Percentiles rank a stretch among this genome's conserved stretches.
phyloP scores from a whole-genome alignment of 2,329 filamentous ascomycete genomes.

The Aschersonia sp. region DNA sequence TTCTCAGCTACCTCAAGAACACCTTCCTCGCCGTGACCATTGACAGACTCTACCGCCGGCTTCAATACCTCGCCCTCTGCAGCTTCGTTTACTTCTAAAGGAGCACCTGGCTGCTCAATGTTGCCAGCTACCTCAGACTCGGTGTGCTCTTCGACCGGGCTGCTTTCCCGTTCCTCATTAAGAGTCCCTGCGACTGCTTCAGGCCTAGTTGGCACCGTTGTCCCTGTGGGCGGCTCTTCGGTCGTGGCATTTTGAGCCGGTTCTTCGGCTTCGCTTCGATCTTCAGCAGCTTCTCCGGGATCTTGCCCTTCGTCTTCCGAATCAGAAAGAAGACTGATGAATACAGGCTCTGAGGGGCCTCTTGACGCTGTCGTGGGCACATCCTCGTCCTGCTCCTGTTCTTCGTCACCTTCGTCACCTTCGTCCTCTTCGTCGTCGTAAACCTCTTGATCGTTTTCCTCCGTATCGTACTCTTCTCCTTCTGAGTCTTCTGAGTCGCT shows the following conservation, averaged over 20 bases:
- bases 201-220: neutral
- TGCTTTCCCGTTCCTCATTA: neutral
- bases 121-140: no score
- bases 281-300: neutral
- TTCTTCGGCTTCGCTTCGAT: neutral
- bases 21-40: no score
- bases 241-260: neutral
- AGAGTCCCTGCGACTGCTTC: neutral
- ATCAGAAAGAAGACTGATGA: slow-evolving; percentile 33
- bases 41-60: no score
- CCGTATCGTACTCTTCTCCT: slow-evolving; percentile 11
- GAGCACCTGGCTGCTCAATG: no score
- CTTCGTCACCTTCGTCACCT: neutral
- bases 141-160: no score
- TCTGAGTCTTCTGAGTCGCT: neutral
- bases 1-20: no score
- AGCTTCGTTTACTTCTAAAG: no score
- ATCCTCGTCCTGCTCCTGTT: neutral
- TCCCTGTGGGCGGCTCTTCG: neutral
- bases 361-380: slow-evolving; percentile 4
- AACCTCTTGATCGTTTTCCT: slow-evolving; percentile 4
- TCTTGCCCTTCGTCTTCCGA: slow-evolving; percentile 16
- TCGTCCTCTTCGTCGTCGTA: slow-evolving; percentile 6
- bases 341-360: slow-evolving; percentile 19
- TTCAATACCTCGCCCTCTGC: no score